Evolutionary conservation across 2,329 filamentous ascomycete genomes (phyloP).

Genomic region (Aspergillus intermedius): DNA sequence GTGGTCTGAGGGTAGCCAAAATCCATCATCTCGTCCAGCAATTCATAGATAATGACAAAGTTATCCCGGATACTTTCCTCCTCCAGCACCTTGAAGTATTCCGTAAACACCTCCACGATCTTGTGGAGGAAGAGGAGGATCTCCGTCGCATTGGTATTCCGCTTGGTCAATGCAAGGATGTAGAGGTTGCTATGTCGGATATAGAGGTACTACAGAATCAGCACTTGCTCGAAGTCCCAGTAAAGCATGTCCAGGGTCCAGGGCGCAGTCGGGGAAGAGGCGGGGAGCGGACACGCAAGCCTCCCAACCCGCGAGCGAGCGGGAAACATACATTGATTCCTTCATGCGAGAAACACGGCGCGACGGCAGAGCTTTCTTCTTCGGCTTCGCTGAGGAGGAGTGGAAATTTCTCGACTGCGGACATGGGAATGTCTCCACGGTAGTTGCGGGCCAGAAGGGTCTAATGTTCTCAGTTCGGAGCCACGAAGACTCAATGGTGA

Average conservation of each 20-base stretch:
- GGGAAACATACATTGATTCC: slow-evolving; percentile 77
- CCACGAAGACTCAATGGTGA: neutral
- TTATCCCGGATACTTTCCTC: slow-evolving; percentile 99
- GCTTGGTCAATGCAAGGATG: slow-evolving; percentile 93
- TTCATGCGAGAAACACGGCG: slow-evolving; percentile 96
- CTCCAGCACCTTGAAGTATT: slow-evolving; percentile 98
- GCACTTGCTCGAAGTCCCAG: neutral
- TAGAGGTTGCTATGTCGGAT: slow-evolving; percentile 99
- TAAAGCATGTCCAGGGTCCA: neutral
- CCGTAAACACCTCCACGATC: slow-evolving; percentile 96
- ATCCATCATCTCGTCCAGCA: slow-evolving; percentile 99
- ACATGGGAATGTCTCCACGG: slow-evolving; percentile 97
- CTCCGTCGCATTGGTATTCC: slow-evolving; percentile 97
- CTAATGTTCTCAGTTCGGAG: slow-evolving; percentile 41
- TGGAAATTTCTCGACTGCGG: slow-evolving; percentile 95
- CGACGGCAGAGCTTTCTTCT: slow-evolving; percentile 96
- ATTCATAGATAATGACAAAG: slow-evolving; percentile 98
- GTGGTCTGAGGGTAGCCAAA: slow-evolving; percentile 99
- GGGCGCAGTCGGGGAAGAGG: neutral
- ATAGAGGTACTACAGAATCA: slow-evolving; percentile 72
- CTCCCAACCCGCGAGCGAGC: neutral
- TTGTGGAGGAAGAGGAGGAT: slow-evolving; percentile 98
- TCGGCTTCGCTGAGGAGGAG: slow-evolving; percentile 93
- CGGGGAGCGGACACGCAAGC: slow-evolving; percentile 4
- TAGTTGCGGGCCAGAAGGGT: slow-evolving; percentile 98